phyloP scores from a whole-genome alignment of 805 yeast genomes.

The Debaryomyces maramus region DNA sequence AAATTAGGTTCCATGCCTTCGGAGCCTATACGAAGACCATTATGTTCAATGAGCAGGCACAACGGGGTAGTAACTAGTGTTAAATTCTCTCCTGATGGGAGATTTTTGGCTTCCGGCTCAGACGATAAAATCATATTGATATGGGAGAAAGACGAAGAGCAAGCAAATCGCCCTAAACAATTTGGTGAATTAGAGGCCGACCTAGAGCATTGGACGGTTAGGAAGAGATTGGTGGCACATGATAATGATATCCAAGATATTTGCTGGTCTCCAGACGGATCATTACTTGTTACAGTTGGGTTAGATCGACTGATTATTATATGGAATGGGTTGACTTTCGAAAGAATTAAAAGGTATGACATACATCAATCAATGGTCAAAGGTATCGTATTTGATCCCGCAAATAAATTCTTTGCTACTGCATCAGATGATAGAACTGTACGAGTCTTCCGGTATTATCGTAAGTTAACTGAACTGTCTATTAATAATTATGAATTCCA shows the following conservation, averaged over 20 bases:
- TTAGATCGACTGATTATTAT: slow-evolving; percentile 88
- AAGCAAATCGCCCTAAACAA: slow-evolving; percentile 51
- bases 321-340: slow-evolving; percentile 93
- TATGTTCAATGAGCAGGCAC: slow-evolving; percentile 91
- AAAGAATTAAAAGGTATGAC: slow-evolving; percentile 83
- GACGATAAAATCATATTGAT: slow-evolving; percentile 89
- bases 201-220: slow-evolving; percentile 90
- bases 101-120: slow-evolving; percentile 90
- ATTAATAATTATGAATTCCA: slow-evolving; percentile 71
- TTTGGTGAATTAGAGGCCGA: slow-evolving; percentile 74
- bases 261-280: slow-evolving; percentile 96
- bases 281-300: slow-evolving; percentile 89
- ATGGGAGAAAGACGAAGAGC: slow-evolving; percentile 86
- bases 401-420: slow-evolving; percentile 95
- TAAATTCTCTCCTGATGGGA: slow-evolving; percentile 87
- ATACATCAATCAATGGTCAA: slow-evolving; percentile 94
- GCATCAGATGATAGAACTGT: slow-evolving; percentile 94
- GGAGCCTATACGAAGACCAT: slow-evolving; percentile 44
- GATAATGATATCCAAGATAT: slow-evolving; percentile 97
- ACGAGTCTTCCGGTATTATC: slow-evolving; percentile 82
- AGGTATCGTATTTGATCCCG: slow-evolving; percentile 97
- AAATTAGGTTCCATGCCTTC: slow-evolving; percentile 17
- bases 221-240: slow-evolving; percentile 91
- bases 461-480: slow-evolving; percentile 45
- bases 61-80: slow-evolving; percentile 96